Base-by-base conservation (phyloP, 768 basidiomycete genomes). In the Russula foetens region DNA sequence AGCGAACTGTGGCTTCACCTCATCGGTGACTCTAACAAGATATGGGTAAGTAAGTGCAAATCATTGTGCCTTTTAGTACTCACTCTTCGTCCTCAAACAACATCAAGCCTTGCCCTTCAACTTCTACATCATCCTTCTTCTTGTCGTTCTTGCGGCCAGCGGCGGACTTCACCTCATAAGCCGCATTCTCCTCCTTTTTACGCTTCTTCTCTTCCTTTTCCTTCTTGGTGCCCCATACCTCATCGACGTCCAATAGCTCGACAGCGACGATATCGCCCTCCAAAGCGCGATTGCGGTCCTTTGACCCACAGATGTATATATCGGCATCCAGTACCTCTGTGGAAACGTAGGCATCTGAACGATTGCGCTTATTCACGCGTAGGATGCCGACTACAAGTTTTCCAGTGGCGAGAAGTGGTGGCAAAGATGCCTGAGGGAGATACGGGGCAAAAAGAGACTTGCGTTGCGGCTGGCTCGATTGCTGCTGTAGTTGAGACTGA, bases 191-290 rank as follows among this genome's bases (percentile, higher is more conserved):
- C 76, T 98, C 97, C 82, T 99, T 99, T 78, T 98, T 98, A 70
- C 96, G 82, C 79, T 99, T 98, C 86, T 99, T 99, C 78, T 98
- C 97, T 73, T 98, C 97, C 76, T 99, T 99, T 77, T 99, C 97
- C 76, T 99, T 99, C 81, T 99, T 99, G 6, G 97, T 97, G 9
- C 90, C 88, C 92, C 92, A 92, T 15, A 97, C 95, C 74, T 98
- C 95, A 68, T 98, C 94, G 26, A 98, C 96, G 67, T 99, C 97
- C 57, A 99, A 81, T 47, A 99, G 82, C 73, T 99, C 97, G 24
- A 99, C 92, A 23, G 96, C 97, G 59, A 99, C 93, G 58, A 98
- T 96, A 70, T 99, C 97, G 26, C 97, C 97, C 72, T 99, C 97
- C 39, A 99, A 80, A 43, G 97, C 97, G 65, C 97, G 87, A 71